These are phyloP conservation scores for Phytophthora syringae DNA, from an alignment of 352 stramenopile species.

Conservation along the genomic window DNA sequence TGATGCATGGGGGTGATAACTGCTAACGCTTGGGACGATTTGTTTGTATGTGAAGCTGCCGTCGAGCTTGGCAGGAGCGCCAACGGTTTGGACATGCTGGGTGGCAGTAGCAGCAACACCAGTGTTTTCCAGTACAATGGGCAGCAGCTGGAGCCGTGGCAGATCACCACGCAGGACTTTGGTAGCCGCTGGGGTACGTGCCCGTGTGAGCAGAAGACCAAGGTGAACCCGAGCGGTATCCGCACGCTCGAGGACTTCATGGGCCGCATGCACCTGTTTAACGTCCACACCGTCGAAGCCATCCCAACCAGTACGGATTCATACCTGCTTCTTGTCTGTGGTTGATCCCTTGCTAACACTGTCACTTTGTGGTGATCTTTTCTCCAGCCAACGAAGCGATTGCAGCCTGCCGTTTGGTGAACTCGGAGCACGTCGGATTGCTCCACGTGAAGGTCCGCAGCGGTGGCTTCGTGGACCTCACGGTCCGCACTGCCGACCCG, in stretches of 20 bases:
- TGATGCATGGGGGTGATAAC: not conserved
- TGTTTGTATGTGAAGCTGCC: slow-evolving; percentile 33
- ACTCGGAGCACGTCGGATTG: slow-evolving; percentile 85
- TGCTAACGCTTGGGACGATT: slow-evolving; percentile 15
- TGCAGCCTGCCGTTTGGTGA: slow-evolving; percentile 72
- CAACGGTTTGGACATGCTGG: slow-evolving; percentile 37
- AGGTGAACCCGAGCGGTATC: slow-evolving; percentile 82
- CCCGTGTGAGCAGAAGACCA: slow-evolving; percentile 85
- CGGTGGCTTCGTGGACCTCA: slow-evolving; percentile 85
- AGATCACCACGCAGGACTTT: slow-evolving; percentile 91
- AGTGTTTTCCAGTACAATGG: slow-evolving; percentile 83
- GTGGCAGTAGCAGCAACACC: slow-evolving; percentile 39
- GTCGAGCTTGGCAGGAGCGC: slow-evolving; percentile 54
- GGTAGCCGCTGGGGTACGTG: slow-evolving; percentile 82
- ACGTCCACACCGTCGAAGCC: slow-evolving; percentile 85
- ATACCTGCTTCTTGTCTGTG: slow-evolving; percentile 9
- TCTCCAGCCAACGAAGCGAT: slow-evolving; percentile 87
- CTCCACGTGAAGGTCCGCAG: slow-evolving; percentile 89
- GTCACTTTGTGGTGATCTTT: not conserved
- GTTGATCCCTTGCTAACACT: slow-evolving; percentile 19
- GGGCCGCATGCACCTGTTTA: slow-evolving; percentile 76
- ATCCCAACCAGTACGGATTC: slow-evolving; percentile 84
- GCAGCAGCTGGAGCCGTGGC: slow-evolving; percentile 77
- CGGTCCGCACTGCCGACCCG: slow-evolving; percentile 86
- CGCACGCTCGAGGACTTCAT: slow-evolving; percentile 87